Conservation (phyloP, 148 eudicot species). For the Agrostemma githago region DNA sequence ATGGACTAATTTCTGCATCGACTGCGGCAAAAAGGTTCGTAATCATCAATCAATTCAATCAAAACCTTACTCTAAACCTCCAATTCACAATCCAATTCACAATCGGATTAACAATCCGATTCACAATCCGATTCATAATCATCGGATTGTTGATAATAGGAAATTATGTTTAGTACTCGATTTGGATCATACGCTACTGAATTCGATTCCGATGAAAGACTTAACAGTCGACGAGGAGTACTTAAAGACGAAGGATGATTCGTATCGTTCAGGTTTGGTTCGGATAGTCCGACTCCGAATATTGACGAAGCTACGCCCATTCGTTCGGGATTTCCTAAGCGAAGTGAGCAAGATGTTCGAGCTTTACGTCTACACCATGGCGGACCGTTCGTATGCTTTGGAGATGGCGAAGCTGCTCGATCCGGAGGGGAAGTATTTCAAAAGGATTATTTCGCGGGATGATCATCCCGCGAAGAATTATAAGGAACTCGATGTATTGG, state of each 20-base stretch:
- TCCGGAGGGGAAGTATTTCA: constrained; percentile 46
- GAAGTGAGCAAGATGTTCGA: constrained; percentile 74
- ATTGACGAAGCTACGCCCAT: constrained; percentile 87
- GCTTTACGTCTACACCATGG: constrained; percentile 89
- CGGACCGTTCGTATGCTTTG: constrained; percentile 61
- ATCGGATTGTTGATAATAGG: constrained; percentile 17
- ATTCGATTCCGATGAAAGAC: constrained; percentile 59
- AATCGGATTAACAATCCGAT: too few relatives aligned
- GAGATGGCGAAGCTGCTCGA: constrained; percentile 72
- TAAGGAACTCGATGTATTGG: constrained; percentile 71
- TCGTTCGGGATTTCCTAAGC: constrained; percentile 58
- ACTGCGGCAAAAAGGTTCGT: not conserved
- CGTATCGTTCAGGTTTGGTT: constrained; percentile 46
- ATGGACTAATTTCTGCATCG: not conserved
- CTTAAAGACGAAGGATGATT: constrained; percentile 36
- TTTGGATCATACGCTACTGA: constrained; percentile 84
- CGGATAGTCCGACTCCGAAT: constrained; percentile 44
- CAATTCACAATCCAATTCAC: too few relatives aligned
- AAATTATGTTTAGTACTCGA: constrained; percentile 79
- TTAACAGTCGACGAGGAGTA: constrained; percentile 54
- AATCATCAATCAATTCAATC: not conserved
- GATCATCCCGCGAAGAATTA: constrained; percentile 53
- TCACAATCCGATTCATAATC: too few relatives aligned
- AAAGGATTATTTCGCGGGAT: constrained; percentile 60
- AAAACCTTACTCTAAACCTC: not conserved